Evolutionary conservation across 2,329 filamentous ascomycete species (phyloP).

Genomic region (Penicillium palitans): DNA sequence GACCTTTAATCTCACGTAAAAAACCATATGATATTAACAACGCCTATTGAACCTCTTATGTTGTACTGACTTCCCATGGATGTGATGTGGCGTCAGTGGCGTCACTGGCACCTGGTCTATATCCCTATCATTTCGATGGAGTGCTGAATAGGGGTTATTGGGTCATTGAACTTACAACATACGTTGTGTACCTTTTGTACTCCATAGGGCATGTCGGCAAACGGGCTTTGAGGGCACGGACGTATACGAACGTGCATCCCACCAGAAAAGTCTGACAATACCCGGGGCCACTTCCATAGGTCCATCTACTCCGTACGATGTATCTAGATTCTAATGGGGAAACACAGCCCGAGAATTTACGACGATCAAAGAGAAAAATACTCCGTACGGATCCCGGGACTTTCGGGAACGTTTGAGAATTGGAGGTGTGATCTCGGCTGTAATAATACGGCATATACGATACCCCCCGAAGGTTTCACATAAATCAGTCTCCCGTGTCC

Average conservation of each 20-base stretch:
- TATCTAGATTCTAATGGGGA: neutral
- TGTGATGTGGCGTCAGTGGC: constrained; percentile 1
- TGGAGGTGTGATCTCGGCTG: neutral
- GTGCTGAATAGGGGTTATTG: neutral
- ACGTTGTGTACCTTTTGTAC: neutral
- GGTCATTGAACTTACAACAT: neutral
- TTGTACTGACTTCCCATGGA: no score
- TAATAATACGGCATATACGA: neutral
- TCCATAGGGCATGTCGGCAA: neutral
- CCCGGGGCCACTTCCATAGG: neutral
- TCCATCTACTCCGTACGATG: no score
- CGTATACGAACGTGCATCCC: neutral
- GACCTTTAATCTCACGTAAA: constrained; percentile 11
- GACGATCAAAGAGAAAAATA: neutral
- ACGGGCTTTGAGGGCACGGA: neutral
- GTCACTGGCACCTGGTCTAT: neutral
- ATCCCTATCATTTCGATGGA: neutral
- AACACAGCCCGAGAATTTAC: neutral
- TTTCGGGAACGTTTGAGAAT: neutral
- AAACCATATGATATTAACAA: neutral
- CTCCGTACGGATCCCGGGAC: neutral
- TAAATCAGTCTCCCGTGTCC: constrained; percentile 2
- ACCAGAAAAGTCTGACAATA: neutral
- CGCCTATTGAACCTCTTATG: neutral
- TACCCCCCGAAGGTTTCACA: constrained; percentile 5